Evolutionary conservation across 2,329 filamentous ascomycete species (phyloP), one percentile per base, ranked within the genome.

Genomic region (Curvularia hawaiiensis): DNA sequence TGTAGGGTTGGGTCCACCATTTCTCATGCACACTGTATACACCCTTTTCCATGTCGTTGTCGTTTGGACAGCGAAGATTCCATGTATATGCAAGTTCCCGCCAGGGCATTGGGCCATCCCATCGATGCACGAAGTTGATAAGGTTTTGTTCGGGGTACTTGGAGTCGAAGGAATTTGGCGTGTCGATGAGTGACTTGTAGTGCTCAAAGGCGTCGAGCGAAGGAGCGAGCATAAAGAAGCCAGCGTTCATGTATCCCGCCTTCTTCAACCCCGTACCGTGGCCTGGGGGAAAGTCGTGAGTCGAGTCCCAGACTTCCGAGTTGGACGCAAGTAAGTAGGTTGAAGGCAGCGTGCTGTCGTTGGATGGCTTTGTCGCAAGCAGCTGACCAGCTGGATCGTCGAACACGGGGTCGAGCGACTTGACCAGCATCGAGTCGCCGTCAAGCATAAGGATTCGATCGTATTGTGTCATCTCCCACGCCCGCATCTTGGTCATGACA

Each of bases 91-190:
- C 59, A 7, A 79, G 52, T 52, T 71, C 66, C n/a, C 61, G 64
- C 76, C 77, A 79, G 3, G 77, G 77, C 77, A 79, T 79, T 18
- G 74, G 73, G 16, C 77, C 77, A 16, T 67, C 59, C 59, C 66
- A 59, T 8, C 68, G 50, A 56, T 79, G 77, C 9, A 69, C 73
- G 44, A 70, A 70, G 60, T 78, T 78, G 24, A 77, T 61, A 4
- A 77, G 61, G 38, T 75, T 75, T 56, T 79, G 76, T 62, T 78
- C 76, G 11, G 66, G 66, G 47, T 75, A 70, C 14, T 54, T 54
- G 9, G 74, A 65, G 33, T 74, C 65, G 59, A 77, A 78, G 10
- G 66, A 64, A 43, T 71, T 38, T 7, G 68, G 63, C 12, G 71
- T 64, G 18, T 68, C 54, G 43, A 76, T 57, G 12, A 76, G 57